Base-by-base conservation (phyloP, 495 filamentous ascomycete species). In the Xylaria cubensis region DNA sequence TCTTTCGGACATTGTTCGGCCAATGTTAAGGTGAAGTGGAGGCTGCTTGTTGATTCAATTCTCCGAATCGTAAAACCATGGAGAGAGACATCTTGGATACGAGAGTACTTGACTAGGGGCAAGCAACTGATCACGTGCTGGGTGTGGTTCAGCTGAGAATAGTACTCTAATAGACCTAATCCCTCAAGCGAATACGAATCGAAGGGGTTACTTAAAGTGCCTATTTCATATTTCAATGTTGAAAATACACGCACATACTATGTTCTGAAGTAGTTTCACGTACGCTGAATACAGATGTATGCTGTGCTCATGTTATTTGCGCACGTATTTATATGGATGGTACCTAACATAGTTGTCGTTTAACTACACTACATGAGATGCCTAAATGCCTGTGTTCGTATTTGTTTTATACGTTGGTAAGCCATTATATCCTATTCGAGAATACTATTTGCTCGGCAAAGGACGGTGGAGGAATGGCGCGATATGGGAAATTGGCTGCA, bases 401-500 rank as follows among this genome's bases (percentile, higher is more conserved):
- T 2, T 29, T 29, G 26, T 29, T 29, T 1, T 1, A 29, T 29
- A 29, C 26, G 26, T 29, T 29, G 26, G 26, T 29, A 29, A 29
- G 26, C 26, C 26, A 29, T 29, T 29, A 29, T 29, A 29, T 29
- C 26, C 26, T 29, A 24, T 50, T 48, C 42, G 24, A 48, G 63
- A 10, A 53, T 53, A 41, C 64, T 13, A 53, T 64, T 39, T 67
- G 46, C n/a, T 67, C 19, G 46, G 46, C 21, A 5, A 41, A 9
- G 64, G n/a, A 46, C 32, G 26, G 63, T 21, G 34, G 24, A 46
- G 10, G 39, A 24, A 62, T 64, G 41, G 61, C 41, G 61, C 63
- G 15, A 53, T 26, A n/a, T 4, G 50, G 65, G 48, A 67, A 67
- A 55, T 67, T 67, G 36, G 50, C 65, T 42, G 65, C 65, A 56